Percentiles rank a stretch among this genome's conserved stretches.
phyloP scores from a whole-genome alignment of 345 rosid genomes.

The Salix udensis region DNA sequence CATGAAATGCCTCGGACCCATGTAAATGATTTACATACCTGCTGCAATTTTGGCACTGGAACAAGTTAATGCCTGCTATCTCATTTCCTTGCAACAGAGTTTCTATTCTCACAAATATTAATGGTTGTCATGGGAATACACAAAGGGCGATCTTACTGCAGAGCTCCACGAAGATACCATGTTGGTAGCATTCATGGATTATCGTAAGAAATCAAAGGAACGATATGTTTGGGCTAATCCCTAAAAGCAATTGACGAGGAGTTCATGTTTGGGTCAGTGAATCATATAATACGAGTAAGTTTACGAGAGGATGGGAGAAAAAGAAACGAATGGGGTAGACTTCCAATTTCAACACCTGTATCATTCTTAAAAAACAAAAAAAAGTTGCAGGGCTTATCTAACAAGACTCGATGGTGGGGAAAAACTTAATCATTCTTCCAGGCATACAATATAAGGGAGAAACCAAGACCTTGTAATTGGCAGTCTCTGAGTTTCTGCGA shows the following conservation, averaged over 20 bases:
- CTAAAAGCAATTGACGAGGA: not conserved
- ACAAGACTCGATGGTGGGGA: slow-evolving; percentile 6
- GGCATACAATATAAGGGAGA: slow-evolving; percentile 59
- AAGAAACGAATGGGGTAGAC: slow-evolving; percentile 9
- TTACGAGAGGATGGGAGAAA: not conserved
- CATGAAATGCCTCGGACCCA: not conserved
- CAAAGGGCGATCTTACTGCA: slow-evolving; percentile 15
- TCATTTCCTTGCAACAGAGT: not conserved
- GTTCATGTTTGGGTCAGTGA: not conserved
- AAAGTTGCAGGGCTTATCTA: slow-evolving; percentile 12
- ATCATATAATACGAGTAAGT: not conserved
- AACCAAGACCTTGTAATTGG: slow-evolving; percentile 62
- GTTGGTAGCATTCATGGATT: slow-evolving; percentile 3
- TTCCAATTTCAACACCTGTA: slow-evolving; percentile 19
- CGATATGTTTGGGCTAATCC: not conserved
- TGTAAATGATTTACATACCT: not conserved
- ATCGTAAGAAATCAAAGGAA: slow-evolving; percentile 5
- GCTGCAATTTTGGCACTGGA: slow-evolving; percentile 7
- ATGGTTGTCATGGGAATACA: not conserved
- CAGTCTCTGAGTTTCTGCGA: slow-evolving; percentile 48
- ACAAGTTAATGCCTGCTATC: not conserved
- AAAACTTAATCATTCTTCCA: slow-evolving; percentile 63
- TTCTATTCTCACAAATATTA: slow-evolving; percentile 4
- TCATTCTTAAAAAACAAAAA: not conserved
- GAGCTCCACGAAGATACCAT: not conserved